Base-by-base conservation (phyloP, 148 eudicot species). In the Cornus controversa region DNA sequence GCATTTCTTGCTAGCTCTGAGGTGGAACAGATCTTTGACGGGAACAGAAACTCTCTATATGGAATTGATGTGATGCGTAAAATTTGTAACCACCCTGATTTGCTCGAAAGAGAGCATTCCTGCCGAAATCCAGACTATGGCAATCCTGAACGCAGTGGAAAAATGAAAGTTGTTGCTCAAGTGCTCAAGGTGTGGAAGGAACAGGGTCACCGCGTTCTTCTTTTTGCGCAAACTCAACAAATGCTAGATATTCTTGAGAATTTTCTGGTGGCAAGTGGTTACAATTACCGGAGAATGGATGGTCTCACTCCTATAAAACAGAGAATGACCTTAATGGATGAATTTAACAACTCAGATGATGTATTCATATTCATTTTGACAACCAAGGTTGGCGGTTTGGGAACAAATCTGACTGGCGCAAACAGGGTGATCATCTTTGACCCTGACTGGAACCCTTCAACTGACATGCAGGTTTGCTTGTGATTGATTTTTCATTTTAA, bases 21-120 rank as follows among this genome's bases (percentile, higher is more conserved):
- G 70, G 99, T 96, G 45, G 99, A 96, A 77, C 97, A 93, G 81
- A 96, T 96, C 66, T 90, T 96, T 79, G 91, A 93, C 62, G 99
- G 99, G 62, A 91, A 66, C 86, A 86, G 94, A 77, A 96, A 96
- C 77, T 96, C 99, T 70, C 91, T 96, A 11, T 96, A 85, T 74
- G 99, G 99, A 74, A 96, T 96, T 80, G 99, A 96, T 80, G 98
- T 96, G 77, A 93, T 96, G 98, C 98, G 98, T 64, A 96, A 96
- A 82, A 96, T 96, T 72, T 96, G 99, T 81, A 96, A 96, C 87
- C 99, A 96, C 78, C 99, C 98, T 54, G 99, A 96, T 87, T 88
- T 96, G 57, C 91, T 96, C 65, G 99, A 96, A 87, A 93, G 99
- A 86, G 99, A 96, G 86, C 94, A 93, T 81, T 85, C 97, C 53